Conservation (phyloP, 1,284 basidiomycete species). For the Neotropicomus parvogracilis region DNA sequence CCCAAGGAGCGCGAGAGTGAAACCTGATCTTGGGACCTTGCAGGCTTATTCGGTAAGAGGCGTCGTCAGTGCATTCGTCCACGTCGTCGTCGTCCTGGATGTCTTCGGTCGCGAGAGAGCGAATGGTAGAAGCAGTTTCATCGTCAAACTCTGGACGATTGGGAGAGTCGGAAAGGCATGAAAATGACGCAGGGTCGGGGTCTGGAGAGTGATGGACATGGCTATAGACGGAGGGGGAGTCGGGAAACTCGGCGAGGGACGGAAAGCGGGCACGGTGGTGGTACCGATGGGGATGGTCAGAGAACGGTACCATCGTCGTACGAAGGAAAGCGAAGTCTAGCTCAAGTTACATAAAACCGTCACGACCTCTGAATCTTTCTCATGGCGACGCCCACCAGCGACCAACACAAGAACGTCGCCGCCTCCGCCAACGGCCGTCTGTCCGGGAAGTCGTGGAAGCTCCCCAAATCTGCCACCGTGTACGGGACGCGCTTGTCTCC, state of each 20-base stretch:
- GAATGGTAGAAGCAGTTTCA: conserved; percentile 45
- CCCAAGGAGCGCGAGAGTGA: conserved; percentile 78
- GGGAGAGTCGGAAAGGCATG: conserved; percentile 43
- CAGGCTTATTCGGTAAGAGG: conserved; percentile 54
- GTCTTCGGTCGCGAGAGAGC: conserved; percentile 31
- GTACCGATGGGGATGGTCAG: conserved; percentile 10
- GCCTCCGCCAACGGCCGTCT: conserved; percentile 56
- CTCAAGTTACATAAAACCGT: conserved; percentile 25
- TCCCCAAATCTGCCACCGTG: conserved; percentile 59
- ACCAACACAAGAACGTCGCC: conserved; percentile 38
- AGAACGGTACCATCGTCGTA: conserved; percentile 17
- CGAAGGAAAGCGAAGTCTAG: conserved; percentile 1
- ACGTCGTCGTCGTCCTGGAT: conserved; percentile 30
- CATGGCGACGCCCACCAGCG: conserved; percentile 8
- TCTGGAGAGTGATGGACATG: conserved; percentile 42
- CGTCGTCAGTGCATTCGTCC: conserved; percentile 38
- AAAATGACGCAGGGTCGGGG: conserved; percentile 15
- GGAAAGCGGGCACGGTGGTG: conserved; percentile 48
- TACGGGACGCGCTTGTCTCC: conserved; percentile 32
- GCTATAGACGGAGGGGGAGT: conserved; percentile 68
- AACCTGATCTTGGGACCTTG: conserved; percentile 77
- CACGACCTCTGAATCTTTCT: conserved; percentile 15
- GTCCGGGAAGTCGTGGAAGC: conserved; percentile 71
- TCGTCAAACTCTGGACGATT: conserved; percentile 59
- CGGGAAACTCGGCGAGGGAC: conserved; percentile 53